phyloP scores from a whole-genome alignment of 2,329 filamentous ascomycete species.

The Fusarium musae region DNA sequence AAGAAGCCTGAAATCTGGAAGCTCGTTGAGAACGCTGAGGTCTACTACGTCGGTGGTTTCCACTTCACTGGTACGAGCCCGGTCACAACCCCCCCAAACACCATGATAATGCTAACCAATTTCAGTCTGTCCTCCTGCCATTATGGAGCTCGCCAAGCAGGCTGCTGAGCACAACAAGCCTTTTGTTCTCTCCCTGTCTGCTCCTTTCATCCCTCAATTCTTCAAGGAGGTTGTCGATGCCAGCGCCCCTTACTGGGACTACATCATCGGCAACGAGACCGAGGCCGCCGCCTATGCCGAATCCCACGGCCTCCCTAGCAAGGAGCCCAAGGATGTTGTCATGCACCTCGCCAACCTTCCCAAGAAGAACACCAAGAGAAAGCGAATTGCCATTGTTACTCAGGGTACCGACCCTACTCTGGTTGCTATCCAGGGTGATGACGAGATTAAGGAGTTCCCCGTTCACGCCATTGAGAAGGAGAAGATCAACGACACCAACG shows the following conservation, averaged over 20 bases:
- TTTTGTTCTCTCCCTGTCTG: constrained; percentile 91
- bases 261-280: constrained; percentile 95
- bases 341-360: constrained; percentile 86
- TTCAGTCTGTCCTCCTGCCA: constrained; percentile 85
- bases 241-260: constrained; percentile 91
- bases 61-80: constrained; percentile 77
- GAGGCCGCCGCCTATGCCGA: constrained; percentile 91
- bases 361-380: constrained; percentile 89
- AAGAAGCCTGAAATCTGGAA: constrained; percentile 92
- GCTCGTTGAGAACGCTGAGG: constrained; percentile 86
- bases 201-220: constrained; percentile 95
- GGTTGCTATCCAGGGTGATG: constrained; percentile 78
- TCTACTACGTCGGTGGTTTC: constrained; percentile 95
- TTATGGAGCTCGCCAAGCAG: constrained; percentile 89
- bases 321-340: constrained; percentile 85
- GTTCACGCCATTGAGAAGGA: constrained; percentile 82
- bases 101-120: constrained; percentile 11
- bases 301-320: constrained; percentile 78
- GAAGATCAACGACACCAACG: constrained; percentile 95
- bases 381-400: constrained; percentile 90
- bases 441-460: constrained; percentile 78
- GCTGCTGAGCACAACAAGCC: constrained; percentile 89
- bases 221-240: constrained; percentile 96
- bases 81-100: not conserved
- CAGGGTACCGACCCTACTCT: constrained; percentile 94